Conservation (phyloP, 495 filamentous ascomycete genomes). For the Hypoxylon trugodes region DNA sequence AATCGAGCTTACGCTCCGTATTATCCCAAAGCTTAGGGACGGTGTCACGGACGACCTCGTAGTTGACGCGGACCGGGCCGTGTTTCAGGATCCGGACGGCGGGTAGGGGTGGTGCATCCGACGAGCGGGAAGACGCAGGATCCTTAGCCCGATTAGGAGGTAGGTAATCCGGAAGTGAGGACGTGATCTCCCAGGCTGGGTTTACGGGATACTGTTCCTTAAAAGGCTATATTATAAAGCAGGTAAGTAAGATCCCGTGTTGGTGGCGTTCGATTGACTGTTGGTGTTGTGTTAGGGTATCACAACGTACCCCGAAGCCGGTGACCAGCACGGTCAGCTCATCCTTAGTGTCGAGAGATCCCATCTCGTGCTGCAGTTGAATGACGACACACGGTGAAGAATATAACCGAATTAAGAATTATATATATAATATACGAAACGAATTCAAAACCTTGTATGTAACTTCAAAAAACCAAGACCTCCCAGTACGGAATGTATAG, state of each 20-base stretch:
- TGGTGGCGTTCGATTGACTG: not conserved
- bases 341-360: conserved; percentile 49
- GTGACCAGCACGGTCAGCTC: conserved; percentile 75
- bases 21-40: conserved; percentile 68
- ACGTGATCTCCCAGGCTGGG: conserved; percentile 74
- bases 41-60: conserved; percentile 66
- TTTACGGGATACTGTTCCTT: conserved; percentile 69
- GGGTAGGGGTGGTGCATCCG: conserved; percentile 47
- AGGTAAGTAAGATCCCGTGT: conserved; percentile 10
- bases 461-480: too few relatives aligned
- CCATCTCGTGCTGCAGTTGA: conserved; percentile 42
- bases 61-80: conserved; percentile 72
- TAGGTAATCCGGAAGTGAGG: conserved; percentile 59
- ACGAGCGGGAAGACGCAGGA: conserved; percentile 34
- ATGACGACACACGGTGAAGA: not conserved
- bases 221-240: conserved; percentile 64
- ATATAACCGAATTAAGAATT: not conserved
- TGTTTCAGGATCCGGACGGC: conserved; percentile 70
- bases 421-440: not conserved
- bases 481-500: too few relatives aligned
- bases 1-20: conserved; percentile 60
- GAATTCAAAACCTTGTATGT: too few relatives aligned
- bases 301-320: conserved; percentile 72
- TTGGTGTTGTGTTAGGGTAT: conserved; percentile 20
- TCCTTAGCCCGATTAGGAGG: conserved; percentile 53